Conservation (phyloP, 192 early-diverging fungal species). For the Coemansia sp. region DNA sequence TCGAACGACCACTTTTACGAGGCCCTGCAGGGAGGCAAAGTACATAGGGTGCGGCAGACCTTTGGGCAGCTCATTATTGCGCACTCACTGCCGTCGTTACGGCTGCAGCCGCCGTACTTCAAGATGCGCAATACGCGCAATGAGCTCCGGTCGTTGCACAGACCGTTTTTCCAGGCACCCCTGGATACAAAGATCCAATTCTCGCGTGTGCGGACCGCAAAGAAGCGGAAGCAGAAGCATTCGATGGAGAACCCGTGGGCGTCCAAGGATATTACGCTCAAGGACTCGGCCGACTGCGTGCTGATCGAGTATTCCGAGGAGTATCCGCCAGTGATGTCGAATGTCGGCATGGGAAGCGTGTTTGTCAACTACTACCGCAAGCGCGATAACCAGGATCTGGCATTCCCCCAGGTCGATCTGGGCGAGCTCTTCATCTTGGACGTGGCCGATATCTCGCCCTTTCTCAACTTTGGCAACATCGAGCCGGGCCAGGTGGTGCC, state of each 20-base stretch:
- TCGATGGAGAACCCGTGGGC: constrained; percentile 70
- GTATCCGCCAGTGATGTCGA: constrained; percentile 88
- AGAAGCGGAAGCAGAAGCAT: constrained; percentile 72
- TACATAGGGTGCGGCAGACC: constrained; percentile 81
- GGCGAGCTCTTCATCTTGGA: constrained; percentile 87
- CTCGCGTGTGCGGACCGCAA: constrained; percentile 69
- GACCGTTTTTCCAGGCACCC: constrained; percentile 73
- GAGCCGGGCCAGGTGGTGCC: constrained; percentile 87
- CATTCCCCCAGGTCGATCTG: constrained; percentile 75
- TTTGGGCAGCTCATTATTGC: constrained; percentile 81
- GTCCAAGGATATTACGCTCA: constrained; percentile 85
- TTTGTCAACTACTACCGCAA: constrained; percentile 97
- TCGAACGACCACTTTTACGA: constrained; percentile 90
- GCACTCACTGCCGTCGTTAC: constrained; percentile 86
- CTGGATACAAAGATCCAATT: constrained; percentile 65
- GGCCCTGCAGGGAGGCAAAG: constrained; percentile 60
- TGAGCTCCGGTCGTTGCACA: constrained; percentile 88
- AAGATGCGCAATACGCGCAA: constrained; percentile 78
- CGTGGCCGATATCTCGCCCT: constrained; percentile 87
- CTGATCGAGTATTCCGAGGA: constrained; percentile 96
- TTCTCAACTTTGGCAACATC: constrained; percentile 93
- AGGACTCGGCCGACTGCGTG: constrained; percentile 79
- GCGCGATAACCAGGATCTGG: constrained; percentile 74
- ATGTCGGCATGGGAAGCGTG: constrained; percentile 93
- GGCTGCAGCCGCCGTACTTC: constrained; percentile 75